Evolutionary conservation across 1,139 yeast genomes (phyloP).

Genomic region (Geotrichum australiense): DNA sequence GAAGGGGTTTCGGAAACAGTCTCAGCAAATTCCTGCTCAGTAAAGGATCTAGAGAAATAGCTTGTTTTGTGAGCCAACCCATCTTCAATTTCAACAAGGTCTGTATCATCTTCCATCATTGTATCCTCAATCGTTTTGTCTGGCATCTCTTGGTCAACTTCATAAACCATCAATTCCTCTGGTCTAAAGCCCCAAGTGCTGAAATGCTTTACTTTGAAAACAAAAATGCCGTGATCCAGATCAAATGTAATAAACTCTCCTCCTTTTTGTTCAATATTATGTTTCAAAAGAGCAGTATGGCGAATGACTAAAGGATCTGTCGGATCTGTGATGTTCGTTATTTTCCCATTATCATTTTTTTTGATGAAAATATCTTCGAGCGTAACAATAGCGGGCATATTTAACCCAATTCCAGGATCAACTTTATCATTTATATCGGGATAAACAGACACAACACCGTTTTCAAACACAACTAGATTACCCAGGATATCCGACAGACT

Average conservation of each 20-base stretch:
- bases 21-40: not conserved
- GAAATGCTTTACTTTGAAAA: slow-evolving; percentile 81
- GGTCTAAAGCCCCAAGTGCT: slow-evolving; percentile 89
- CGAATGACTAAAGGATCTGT: slow-evolving; percentile 39
- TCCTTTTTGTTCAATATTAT: slow-evolving; percentile 49
- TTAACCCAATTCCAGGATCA: slow-evolving; percentile 63
- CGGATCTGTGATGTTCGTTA: slow-evolving; percentile 36
- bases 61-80: slow-evolving; percentile 5
- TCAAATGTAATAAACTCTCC: slow-evolving; percentile 77
- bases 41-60: not conserved
- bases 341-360: slow-evolving; percentile 20
- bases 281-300: slow-evolving; percentile 40
- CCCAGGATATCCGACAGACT: slow-evolving; percentile 47
- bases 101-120: slow-evolving; percentile 1
- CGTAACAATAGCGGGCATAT: slow-evolving; percentile 79
- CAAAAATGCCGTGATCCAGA: slow-evolving; percentile 70
- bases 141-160: slow-evolving; percentile 22
- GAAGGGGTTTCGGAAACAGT: slow-evolving; percentile 1
- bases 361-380: slow-evolving; percentile 48
- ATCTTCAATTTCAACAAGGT: slow-evolving; percentile 1
- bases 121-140: not conserved
- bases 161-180: slow-evolving; percentile 51
- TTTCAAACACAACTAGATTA: slow-evolving; percentile 47
- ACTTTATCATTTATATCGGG: slow-evolving; percentile 52
- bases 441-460: slow-evolving; percentile 60